Conservation (phyloP, 352 stramenopile genomes). For the Phytophthora colocasiae region DNA sequence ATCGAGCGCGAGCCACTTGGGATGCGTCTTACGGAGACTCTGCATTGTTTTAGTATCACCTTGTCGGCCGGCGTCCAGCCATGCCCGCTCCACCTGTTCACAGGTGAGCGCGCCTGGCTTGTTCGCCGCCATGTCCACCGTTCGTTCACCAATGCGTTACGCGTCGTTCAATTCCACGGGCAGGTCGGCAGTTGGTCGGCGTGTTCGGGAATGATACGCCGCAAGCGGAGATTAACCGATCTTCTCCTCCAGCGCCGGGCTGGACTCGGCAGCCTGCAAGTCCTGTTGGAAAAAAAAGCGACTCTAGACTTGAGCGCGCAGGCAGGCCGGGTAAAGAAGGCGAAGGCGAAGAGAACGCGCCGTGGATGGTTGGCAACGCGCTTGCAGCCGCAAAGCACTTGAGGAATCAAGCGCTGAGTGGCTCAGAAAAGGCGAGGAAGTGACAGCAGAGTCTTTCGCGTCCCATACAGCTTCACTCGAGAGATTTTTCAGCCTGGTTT, state of each 20-base stretch:
- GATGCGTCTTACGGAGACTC: constrained; percentile 36
- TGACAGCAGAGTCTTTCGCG: constrained; percentile 21
- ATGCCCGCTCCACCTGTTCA: constrained; percentile 29
- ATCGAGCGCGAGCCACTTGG: constrained; percentile 41
- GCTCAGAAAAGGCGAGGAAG: constrained; percentile 30
- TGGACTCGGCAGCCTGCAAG: constrained; percentile 10
- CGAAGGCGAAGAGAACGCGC: constrained; percentile 26
- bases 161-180: constrained; percentile 25
- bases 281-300: constrained; percentile 38
- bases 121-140: constrained; percentile 29
- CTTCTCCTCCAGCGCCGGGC: constrained; percentile 14
- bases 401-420: constrained; percentile 24
- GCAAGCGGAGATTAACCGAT: constrained; percentile 15
- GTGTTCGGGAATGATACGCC: constrained; percentile 36
- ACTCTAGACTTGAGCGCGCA: constrained; percentile 29
- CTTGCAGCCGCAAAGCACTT: constrained; percentile 1
- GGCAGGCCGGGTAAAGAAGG: constrained; percentile 16
- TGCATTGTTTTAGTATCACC: constrained; percentile 37
- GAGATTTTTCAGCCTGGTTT: constrained; percentile 22
- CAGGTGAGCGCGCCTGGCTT: constrained; percentile 7
- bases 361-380: constrained; percentile 21
- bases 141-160: not conserved
- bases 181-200: constrained; percentile 32
- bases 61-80: constrained; percentile 37
- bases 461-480: constrained; percentile 7